Conservation (phyloP, 2,329 filamentous ascomycete genomes). For the Trichoderma aggressivum region DNA sequence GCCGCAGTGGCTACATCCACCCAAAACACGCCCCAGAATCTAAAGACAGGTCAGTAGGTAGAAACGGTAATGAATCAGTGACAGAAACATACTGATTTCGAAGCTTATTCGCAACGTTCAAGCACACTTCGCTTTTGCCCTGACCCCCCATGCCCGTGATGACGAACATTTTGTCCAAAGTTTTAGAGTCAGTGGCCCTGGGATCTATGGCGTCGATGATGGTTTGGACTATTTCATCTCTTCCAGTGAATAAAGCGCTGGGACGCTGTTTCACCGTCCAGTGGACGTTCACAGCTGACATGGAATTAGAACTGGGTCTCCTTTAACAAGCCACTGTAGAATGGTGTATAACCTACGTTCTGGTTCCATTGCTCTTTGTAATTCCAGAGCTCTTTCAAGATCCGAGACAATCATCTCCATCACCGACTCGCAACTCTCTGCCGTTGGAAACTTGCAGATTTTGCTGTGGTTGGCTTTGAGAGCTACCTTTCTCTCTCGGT, state of each 20-base stretch:
- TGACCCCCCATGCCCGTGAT: constrained; percentile 11
- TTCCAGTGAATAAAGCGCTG: not conserved
- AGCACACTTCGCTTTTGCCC: constrained; percentile 13
- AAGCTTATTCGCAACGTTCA: not conserved
- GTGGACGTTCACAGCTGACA: not conserved
- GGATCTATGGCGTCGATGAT: not conserved
- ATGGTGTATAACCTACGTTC: not conserved
- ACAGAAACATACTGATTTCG: not conserved
- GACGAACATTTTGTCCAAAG: not conserved
- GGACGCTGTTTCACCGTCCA: not conserved
- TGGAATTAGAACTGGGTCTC: not conserved
- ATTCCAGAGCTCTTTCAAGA: not conserved
- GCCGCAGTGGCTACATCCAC: not conserved
- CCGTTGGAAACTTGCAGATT: constrained; percentile 15
- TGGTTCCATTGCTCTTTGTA: not conserved
- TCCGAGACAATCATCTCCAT: not conserved
- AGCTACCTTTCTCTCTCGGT: not conserved
- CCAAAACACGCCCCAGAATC: constrained; percentile 18
- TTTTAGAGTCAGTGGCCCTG: not conserved
- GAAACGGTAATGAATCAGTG: not conserved
- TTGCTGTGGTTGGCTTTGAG: constrained; percentile 5
- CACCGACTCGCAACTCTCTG: not conserved
- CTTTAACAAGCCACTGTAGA: not conserved
- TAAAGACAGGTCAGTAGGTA: not conserved
- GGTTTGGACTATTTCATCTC: not conserved